phyloP scores from a whole-genome alignment of 2,329 filamentous ascomycete genomes.

The Alternaria postmessia region DNA sequence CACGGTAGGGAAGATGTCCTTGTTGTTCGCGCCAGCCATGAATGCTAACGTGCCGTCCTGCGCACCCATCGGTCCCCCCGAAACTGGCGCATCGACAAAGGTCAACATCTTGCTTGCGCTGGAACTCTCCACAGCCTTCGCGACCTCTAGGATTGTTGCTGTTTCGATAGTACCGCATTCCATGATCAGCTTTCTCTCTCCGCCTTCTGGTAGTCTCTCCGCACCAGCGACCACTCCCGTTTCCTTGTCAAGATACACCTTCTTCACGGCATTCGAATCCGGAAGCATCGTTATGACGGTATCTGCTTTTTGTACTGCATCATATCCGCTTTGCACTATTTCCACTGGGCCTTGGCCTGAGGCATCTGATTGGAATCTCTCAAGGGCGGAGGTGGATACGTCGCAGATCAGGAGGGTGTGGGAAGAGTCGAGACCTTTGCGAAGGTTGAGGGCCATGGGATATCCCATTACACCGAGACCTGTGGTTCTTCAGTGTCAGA shows the following conservation, averaged over 20 bases:
- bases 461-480: slow-evolving; percentile 55
- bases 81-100: slow-evolving; percentile 96
- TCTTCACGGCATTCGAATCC: slow-evolving; percentile 46
- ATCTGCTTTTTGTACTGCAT: slow-evolving; percentile 51
- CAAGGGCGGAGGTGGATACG: slow-evolving; percentile 49
- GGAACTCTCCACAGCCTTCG: slow-evolving; percentile 66
- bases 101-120: slow-evolving; percentile 63
- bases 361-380: slow-evolving; percentile 50
- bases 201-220: slow-evolving; percentile 41
- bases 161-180: slow-evolving; percentile 98
- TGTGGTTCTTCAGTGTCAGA: slow-evolving; percentile 11
- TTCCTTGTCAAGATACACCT: slow-evolving; percentile 53
- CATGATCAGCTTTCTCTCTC: slow-evolving; percentile 77
- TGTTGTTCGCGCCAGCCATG: slow-evolving; percentile 77
- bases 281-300: slow-evolving; percentile 56
- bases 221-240: slow-evolving; percentile 53
- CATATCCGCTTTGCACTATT: slow-evolving; percentile 48
- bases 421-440: slow-evolving; percentile 43
- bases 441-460: slow-evolving; percentile 54
- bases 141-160: slow-evolving; percentile 78
- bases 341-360: slow-evolving; percentile 47
- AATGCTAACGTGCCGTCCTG: slow-evolving; percentile 86
- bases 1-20: slow-evolving; percentile 60
- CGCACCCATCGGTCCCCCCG: slow-evolving; percentile 90
- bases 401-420: slow-evolving; percentile 51